These are phyloP conservation scores for Hura crepitans DNA, from an alignment of 441 rosid species.

Conservation along the genomic window DNA sequence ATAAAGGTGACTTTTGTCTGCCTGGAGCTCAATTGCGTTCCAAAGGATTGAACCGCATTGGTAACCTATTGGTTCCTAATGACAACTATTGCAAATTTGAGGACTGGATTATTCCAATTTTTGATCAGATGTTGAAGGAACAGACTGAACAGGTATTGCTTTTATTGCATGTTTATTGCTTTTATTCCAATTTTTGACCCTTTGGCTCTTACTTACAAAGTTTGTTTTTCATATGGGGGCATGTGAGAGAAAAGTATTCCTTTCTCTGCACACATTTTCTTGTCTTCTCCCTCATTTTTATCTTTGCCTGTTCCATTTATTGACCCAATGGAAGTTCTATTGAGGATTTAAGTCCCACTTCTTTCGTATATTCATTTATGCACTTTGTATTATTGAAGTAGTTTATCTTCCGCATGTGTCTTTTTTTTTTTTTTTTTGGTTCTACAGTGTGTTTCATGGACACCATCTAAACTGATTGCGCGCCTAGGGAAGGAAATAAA, in stretches of 20 bases:
- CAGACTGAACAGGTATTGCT: slow-evolving; percentile 55
- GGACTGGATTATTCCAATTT: slow-evolving; percentile 91
- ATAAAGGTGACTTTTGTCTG: slow-evolving; percentile 73
- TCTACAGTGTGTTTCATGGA: slow-evolving; percentile 64
- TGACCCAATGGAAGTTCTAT: background rate
- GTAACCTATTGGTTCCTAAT: slow-evolving; percentile 86
- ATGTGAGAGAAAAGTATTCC: background rate
- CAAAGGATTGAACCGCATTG: slow-evolving; percentile 83
- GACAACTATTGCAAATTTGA: slow-evolving; percentile 92
- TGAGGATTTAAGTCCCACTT: background rate
- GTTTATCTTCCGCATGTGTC: background rate
- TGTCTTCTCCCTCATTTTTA: background rate
- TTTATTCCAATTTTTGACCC: background rate
- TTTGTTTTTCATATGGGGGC: background rate
- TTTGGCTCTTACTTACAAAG: background rate
- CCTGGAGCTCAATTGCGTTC: slow-evolving; percentile 70
- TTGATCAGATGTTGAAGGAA: slow-evolving; percentile 83
- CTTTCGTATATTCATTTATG: background rate
- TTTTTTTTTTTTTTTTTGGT: slow-evolving; percentile 23
- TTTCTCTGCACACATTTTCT: background rate
- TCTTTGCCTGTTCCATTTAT: background rate
- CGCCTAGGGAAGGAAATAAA: slow-evolving; percentile 83
- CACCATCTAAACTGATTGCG: slow-evolving; percentile 76
- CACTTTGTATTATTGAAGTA: background rate
- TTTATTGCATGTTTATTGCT: background rate